Evolutionary conservation across 371 early-diverging fungal genomes (phyloP).

Genomic region (Mucor racemosus): DNA sequence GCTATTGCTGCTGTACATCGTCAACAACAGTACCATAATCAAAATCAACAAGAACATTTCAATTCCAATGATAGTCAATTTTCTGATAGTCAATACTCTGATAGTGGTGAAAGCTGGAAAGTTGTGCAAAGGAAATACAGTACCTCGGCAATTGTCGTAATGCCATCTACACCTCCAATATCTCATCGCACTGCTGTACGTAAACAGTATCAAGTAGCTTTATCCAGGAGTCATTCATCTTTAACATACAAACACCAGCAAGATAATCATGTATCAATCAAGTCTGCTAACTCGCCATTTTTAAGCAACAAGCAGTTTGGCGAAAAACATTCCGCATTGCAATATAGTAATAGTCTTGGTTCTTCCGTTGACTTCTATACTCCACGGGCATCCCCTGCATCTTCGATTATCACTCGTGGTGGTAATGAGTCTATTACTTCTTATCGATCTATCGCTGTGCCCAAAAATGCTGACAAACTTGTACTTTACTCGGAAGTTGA

Average conservation of each 20-base stretch:
- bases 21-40: neutral
- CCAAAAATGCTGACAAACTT: constrained; percentile 5
- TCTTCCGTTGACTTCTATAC: neutral
- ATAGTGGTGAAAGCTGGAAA: constrained; percentile 14
- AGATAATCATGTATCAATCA: neutral
- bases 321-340: neutral
- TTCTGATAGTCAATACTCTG: neutral
- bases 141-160: neutral
- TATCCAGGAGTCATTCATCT: neutral
- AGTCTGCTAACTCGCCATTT: neutral
- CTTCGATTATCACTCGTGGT: neutral
- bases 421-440: neutral
- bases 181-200: neutral
- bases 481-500: neutral
- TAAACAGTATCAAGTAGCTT: neutral
- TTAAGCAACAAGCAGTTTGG: neutral
- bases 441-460: constrained; percentile 4
- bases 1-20: neutral
- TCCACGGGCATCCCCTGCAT: neutral
- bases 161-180: neutral
- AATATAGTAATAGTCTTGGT: neutral
- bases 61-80: neutral
- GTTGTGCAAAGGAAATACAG: neutral
- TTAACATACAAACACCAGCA: neutral
- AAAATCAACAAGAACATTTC: neutral